Percentiles rank a stretch among this genome's conserved stretches.
phyloP scores from a whole-genome alignment of 352 stramenopile species.

The Pythium diclinum region DNA sequence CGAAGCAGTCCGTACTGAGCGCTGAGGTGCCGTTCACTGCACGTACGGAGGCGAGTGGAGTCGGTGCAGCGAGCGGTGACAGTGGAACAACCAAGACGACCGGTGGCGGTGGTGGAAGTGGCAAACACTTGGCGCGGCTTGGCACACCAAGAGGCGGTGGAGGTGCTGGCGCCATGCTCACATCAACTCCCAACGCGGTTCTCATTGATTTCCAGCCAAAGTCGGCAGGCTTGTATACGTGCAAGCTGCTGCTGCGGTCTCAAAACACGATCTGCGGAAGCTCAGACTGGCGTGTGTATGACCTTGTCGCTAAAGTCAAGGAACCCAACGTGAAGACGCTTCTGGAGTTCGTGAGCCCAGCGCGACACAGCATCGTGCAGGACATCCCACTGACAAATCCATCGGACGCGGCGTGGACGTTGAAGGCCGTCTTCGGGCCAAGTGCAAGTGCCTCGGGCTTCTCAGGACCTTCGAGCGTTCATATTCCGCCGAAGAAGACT shows the following conservation, averaged over 20 bases:
- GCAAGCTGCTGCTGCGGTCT: constrained; percentile 64
- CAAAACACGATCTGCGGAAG: constrained; percentile 58
- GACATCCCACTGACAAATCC: constrained; percentile 91
- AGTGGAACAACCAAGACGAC: constrained; percentile 13
- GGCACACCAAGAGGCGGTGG: constrained; percentile 39
- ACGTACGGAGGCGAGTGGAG: constrained; percentile 13
- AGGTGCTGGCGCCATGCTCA: constrained; percentile 20
- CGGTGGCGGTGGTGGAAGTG: constrained; percentile 21
- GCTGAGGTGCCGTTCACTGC: constrained; percentile 7
- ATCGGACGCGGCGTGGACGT: constrained; percentile 76
- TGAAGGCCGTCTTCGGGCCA: constrained; percentile 60
- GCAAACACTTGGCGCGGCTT: constrained; percentile 47
- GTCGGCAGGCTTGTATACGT: constrained; percentile 61
- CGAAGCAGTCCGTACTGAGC: constrained; percentile 15
- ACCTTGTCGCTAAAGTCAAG: constrained; percentile 81
- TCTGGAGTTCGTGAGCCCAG: constrained; percentile 87
- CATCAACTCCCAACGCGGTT: constrained; percentile 42
- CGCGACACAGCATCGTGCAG: constrained; percentile 85
- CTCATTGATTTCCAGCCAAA: constrained; percentile 77
- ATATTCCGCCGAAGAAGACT: constrained; percentile 69
- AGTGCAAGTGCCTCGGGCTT: constrained; percentile 34
- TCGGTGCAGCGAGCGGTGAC: not conserved
- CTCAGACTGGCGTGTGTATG: constrained; percentile 79
- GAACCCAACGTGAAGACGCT: constrained; percentile 82
- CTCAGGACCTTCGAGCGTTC: constrained; percentile 54